Base-by-base conservation (phyloP, 352 stramenopile genomes). In the Globisporangium yorkense region DNA sequence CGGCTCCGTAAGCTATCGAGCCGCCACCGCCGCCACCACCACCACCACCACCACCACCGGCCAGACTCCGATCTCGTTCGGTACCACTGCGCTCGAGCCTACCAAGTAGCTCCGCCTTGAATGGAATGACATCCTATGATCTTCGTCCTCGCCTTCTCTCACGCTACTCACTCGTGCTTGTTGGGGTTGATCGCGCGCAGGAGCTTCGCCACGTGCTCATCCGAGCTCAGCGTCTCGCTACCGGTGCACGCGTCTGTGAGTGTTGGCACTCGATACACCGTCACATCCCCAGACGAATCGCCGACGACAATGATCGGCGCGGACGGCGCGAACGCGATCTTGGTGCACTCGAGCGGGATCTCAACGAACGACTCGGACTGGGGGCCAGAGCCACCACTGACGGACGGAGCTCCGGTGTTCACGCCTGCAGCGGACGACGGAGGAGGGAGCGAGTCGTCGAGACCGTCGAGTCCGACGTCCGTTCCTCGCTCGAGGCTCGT, bases 261-360 rank as follows among this genome's bases (percentile, higher is more conserved):
- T 9, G 70, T 64, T 0, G 74, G 75, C 2, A 92, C 75, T 51
- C 84, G 75, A 44, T 91, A 92, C 2, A 92, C 78, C 0, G 75
- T 87, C 15, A 92, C 81, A 20, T 90, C 74, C 9, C 84, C 83
- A 7, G 69, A 87, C 9, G 79, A 87, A 57, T 94, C 84, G 33
- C 84, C 83, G 4, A 92, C 80, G 5, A 92, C 73, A 2, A 92
- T 73, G 1, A 92, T 82, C 0, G 83, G 84, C 13, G 77, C 84
- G 20, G 73, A 80, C 3, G 77, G 77, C 1, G 82, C 80, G 55
- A 92, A 92, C 5, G 77, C 73, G 7, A 92, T 75, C 12, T 72
- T 85, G 0, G 83, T 90, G 68, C 83, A 91, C 54, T 89, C 72
- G 3, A 88, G 49, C 12, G 66, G 59, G 24, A 87, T 67, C 59